Evolutionary conservation across 1,284 basidiomycete genomes (phyloP), one percentile per base, ranked within the genome.

Genomic region (Cryptococcus hybrid): DNA sequence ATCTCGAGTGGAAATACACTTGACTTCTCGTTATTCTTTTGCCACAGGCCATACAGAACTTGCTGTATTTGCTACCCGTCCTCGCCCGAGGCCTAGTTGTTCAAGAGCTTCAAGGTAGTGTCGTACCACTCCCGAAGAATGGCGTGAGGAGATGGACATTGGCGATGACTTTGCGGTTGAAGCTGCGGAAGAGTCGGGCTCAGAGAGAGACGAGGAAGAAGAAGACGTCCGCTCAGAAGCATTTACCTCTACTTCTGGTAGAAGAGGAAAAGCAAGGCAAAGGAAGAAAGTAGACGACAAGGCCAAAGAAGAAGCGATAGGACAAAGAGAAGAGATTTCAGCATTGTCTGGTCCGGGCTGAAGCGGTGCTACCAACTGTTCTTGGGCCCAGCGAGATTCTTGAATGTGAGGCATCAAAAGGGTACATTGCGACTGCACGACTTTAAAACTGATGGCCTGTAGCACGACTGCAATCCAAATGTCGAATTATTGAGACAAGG

Each of bases 391-490:
- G 77, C 76, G 0, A 64, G 76, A 24, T 78, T 78, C 51, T 57
- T 78, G 44, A 78, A 78, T 57, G 75, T 77, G 54, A 59, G 74
- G 67, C 6, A n/a, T 11, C 15, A 5, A 18, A 30, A 18, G 45
- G 7, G 13, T 12, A 38, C 13, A 34, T n/a, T 13, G 13, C 5
- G 30, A 43, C 39, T 35, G 13, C 43, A n/a, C 18, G 46, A 30
- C 30, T 30, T 30, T 30, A 30, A 18, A 13, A 39, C 34, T 45
- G 3, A 36, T 35, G 30, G 18, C 6, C 38, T 24, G 2, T 30
- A 77, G 74, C 77, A 78, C 51, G 77, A 78, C 56, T 78, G 77
- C 57, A 58, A 68, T 11, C 76, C 76, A 5, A 77, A 77, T 56
- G 75, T 77, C 40, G 71, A 75, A 58, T 58, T 78, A 18, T 61